phyloP scores from a whole-genome alignment of 768 basidiomycete genomes.

The Tephrocybe sp. region DNA sequence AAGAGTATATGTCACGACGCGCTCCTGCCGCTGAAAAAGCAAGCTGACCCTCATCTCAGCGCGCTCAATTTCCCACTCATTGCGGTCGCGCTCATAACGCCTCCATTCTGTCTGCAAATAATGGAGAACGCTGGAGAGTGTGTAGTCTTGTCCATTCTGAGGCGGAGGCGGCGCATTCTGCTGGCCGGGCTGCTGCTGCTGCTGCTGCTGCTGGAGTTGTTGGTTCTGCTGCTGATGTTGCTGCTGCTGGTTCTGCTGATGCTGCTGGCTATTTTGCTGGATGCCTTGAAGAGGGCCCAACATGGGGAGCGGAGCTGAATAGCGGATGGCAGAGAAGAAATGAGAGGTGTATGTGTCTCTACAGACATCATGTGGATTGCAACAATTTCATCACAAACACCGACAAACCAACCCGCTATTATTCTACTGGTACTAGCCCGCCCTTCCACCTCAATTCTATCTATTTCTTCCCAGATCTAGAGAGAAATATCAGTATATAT shows the following conservation, averaged over 20 bases:
- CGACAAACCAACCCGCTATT: constrained; percentile 32
- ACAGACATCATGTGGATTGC: constrained; percentile 19
- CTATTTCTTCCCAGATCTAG: constrained; percentile 75
- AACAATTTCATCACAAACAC: constrained; percentile 38
- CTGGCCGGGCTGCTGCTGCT: constrained; percentile 47
- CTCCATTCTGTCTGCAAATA: constrained; percentile 99
- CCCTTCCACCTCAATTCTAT: neutral
- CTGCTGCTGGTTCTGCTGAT: constrained; percentile 61
- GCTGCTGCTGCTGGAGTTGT: constrained; percentile 51
- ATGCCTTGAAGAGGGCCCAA: constrained; percentile 69
- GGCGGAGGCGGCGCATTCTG: constrained; percentile 68
- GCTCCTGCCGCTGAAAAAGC: constrained; percentile 20
- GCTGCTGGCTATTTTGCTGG: constrained; percentile 56
- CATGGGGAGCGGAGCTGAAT: constrained; percentile 65
- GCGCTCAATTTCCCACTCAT: constrained; percentile 99
- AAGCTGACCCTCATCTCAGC: constrained; percentile 91
- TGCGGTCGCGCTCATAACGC: constrained; percentile 95
- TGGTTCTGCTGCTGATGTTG: constrained; percentile 69
- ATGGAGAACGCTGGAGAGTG: constrained; percentile 91
- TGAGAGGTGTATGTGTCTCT: constrained; percentile 18
- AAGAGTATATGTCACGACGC: constrained; percentile 27
- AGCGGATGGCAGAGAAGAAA: constrained; percentile 24
- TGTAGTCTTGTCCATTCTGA: constrained; percentile 90
- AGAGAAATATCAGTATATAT: constrained; percentile 4
- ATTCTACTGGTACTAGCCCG: too few species aligned